phyloP scores from a whole-genome alignment of 352 stramenopile species.

The Globisporangium canariense region DNA sequence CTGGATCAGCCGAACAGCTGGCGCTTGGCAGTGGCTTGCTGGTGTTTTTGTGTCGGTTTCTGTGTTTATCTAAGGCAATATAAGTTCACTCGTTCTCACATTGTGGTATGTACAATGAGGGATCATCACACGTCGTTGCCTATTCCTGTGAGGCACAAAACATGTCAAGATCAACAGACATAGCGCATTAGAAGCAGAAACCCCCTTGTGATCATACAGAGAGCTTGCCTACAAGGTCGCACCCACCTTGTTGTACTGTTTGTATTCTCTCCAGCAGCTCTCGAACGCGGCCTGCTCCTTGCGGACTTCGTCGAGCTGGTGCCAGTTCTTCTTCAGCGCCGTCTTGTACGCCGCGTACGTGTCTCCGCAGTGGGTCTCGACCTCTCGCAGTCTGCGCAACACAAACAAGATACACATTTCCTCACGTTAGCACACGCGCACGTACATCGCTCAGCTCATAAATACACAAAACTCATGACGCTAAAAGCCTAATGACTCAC shows the following conservation, averaged over 20 bases:
- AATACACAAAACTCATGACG: background rate
- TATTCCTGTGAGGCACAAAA: conserved; percentile 2
- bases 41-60: background rate
- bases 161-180: background rate
- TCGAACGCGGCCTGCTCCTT: conserved; percentile 86
- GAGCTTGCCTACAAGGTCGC: background rate
- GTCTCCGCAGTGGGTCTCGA: conserved; percentile 83
- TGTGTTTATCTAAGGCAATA: conserved; percentile 16
- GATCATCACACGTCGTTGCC: conserved; percentile 10
- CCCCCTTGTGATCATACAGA: background rate
- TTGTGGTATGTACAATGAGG: conserved; percentile 10
- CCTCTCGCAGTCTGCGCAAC: conserved; percentile 53
- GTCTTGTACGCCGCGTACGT: conserved; percentile 86
- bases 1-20: background rate
- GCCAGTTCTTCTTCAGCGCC: conserved; percentile 88
- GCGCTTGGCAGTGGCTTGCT: background rate
- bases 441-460: background rate
- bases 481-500: conserved; percentile 36
- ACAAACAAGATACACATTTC: background rate
- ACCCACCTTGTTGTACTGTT: conserved; percentile 42
- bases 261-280: conserved; percentile 82
- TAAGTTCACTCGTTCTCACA: conserved; percentile 15
- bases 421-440: conserved; percentile 1
- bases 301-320: conserved; percentile 79
- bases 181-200: background rate